Conservation (phyloP, 805 yeast species). For the Middelhovenomyces tepae region DNA sequence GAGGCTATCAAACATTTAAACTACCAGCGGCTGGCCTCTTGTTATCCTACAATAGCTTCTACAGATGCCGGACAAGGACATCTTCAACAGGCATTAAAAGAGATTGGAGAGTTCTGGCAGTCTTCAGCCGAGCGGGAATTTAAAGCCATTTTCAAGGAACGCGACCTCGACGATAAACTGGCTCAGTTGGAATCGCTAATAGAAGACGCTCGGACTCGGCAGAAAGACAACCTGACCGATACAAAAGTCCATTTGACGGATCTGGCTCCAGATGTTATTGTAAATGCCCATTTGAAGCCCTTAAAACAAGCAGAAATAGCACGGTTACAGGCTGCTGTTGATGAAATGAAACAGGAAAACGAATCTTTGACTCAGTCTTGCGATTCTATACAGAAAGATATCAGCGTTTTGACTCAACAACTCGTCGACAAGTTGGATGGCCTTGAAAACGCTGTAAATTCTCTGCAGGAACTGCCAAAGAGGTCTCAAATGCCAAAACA, state of each 20-base stretch:
- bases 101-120: slow-evolving; percentile 45
- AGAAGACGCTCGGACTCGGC: slow-evolving; percentile 26
- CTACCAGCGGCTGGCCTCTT: slow-evolving; percentile 41
- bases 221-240: slow-evolving; percentile 8
- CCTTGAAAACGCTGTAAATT: too few relatives aligned
- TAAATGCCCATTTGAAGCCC: slow-evolving; percentile 22
- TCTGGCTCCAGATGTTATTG: slow-evolving; percentile 24
- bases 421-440: too few relatives aligned
- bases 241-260: slow-evolving; percentile 19
- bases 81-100: slow-evolving; percentile 42
- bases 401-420: too few relatives aligned
- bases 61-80: slow-evolving; percentile 37
- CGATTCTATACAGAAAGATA: too few relatives aligned
- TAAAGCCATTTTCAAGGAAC: slow-evolving; percentile 43
- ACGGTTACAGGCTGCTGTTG: too few relatives aligned
- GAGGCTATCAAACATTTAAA: slow-evolving; percentile 44
- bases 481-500: too few relatives aligned
- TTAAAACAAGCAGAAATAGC: slow-evolving; percentile 17
- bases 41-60: slow-evolving; percentile 47
- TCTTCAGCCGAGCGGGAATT: slow-evolving; percentile 41
- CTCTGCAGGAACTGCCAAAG: too few relatives aligned
- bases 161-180: slow-evolving; percentile 30
- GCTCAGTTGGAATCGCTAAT: slow-evolving; percentile 33
- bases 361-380: too few relatives aligned
- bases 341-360: too few relatives aligned